phyloP scores from a whole-genome alignment of 768 basidiomycete species.

The Rhizopogon rudus region DNA sequence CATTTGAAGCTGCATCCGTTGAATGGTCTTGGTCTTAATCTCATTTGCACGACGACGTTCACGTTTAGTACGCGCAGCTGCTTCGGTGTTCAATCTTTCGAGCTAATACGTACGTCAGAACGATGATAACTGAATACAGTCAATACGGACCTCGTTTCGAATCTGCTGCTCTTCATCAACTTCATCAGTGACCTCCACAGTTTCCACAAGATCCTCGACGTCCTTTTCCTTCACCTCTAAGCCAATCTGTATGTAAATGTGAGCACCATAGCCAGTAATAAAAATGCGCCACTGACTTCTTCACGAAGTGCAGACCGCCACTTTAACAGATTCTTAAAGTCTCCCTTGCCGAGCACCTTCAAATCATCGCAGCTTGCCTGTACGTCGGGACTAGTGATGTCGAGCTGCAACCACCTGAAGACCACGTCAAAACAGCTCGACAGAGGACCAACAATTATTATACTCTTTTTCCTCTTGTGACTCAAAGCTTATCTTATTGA shows the following conservation, averaged over 20 bases:
- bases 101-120: conserved; percentile 44
- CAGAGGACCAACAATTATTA: conserved; percentile 23
- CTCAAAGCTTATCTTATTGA: conserved; percentile 72
- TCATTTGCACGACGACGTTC: conserved; percentile 86
- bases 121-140: conserved; percentile 4
- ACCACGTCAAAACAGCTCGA: conserved; percentile 4
- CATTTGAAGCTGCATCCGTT: conserved; percentile 97
- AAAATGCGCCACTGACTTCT: conserved; percentile 47
- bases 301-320: conserved; percentile 88
- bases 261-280: conserved; percentile 2
- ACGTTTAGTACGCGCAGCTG: conserved; percentile 65
- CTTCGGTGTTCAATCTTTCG: conserved; percentile 76
- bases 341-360: conserved; percentile 95
- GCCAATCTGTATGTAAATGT: conserved; percentile 52
- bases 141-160: conserved; percentile 68
- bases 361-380: conserved; percentile 84
- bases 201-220: conserved; percentile 74
- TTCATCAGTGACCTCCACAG: conserved; percentile 56
- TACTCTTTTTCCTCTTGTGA: conserved; percentile 85
- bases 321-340: conserved; percentile 89
- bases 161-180: conserved; percentile 89
- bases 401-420: conserved; percentile 65
- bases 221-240: conserved; percentile 74
- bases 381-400: conserved; percentile 75
- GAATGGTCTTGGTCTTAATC: conserved; percentile 79